A percentile compares a stretch with the other conserved stretches of the same genome.
These are phyloP conservation scores for Parasarocladium wereldwijsianum DNA, from an alignment of 2,329 filamentous ascomycete species.

Conservation along the genomic window DNA sequence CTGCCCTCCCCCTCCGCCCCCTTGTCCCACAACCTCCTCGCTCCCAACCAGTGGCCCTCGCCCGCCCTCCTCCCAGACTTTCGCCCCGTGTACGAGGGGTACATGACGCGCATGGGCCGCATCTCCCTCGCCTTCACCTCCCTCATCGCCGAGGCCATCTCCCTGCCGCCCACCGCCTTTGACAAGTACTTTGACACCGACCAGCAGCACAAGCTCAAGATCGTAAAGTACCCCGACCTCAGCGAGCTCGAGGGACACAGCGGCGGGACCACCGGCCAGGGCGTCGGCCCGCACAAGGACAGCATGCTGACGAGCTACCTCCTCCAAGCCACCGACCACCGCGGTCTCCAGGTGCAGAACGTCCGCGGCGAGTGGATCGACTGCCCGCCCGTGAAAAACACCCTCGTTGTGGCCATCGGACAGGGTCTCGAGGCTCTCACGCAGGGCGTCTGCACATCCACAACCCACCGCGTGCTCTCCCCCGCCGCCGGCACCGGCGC, in stretches of 20 bases:
- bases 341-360: conserved; percentile 73
- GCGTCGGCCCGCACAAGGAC: conserved; percentile 71
- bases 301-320: conserved; percentile 73
- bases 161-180: conserved; percentile 55
- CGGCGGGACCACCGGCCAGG: conserved; percentile 32
- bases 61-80: conserved; percentile 49
- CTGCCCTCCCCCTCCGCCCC: conserved; percentile 48
- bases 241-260: conserved; percentile 32
- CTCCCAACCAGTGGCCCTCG: conserved; percentile 70
- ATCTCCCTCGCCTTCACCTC: conserved; percentile 63
- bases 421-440: conserved; percentile 80
- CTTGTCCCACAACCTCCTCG: conserved; percentile 58
- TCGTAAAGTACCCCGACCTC: conserved; percentile 72
- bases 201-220: conserved; percentile 77
- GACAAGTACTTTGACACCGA: conserved; percentile 61
- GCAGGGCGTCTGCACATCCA: conserved; percentile 65
- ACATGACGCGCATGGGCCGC: conserved; percentile 60
- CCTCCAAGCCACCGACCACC: conserved; percentile 63
- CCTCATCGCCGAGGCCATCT: conserved; percentile 73
- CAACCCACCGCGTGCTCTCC: conserved; percentile 71
- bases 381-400: conserved; percentile 59
- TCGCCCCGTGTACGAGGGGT: conserved; percentile 53
- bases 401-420: conserved; percentile 75
- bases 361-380: conserved; percentile 67
- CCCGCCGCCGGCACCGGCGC: conserved; percentile 55